phyloP scores from a whole-genome alignment of 805 yeast species.

The Scheffersomyces ergatensis region DNA sequence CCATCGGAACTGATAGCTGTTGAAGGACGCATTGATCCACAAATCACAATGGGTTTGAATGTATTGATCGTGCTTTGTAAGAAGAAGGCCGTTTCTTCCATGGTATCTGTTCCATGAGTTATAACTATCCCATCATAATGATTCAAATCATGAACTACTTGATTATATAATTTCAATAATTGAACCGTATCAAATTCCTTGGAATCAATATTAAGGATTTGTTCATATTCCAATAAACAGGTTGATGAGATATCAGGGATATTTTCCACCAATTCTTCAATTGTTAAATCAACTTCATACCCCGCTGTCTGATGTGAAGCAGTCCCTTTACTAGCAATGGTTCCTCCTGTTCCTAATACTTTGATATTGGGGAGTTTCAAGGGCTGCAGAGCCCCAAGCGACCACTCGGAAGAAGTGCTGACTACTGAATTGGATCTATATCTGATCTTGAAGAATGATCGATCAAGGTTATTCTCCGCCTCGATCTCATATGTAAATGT shows the following conservation, averaged over 20 bases:
- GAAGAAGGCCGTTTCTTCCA: constrained; percentile 67
- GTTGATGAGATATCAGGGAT: constrained; percentile 56
- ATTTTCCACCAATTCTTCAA: constrained; percentile 48
- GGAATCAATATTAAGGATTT: constrained; percentile 60
- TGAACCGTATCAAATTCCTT: constrained; percentile 51
- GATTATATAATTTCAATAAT: constrained; percentile 43
- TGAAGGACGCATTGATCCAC: constrained; percentile 76
- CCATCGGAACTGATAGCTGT: constrained; percentile 71
- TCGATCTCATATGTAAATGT: not conserved
- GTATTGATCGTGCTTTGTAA: constrained; percentile 47
- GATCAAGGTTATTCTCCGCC: not conserved
- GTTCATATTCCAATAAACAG: constrained; percentile 61
- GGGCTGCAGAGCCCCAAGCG: not conserved
- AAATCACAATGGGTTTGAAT: constrained; percentile 58
- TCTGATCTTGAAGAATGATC: constrained; percentile 23
- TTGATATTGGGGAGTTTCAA: constrained; percentile 31
- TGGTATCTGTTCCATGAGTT: constrained; percentile 71
- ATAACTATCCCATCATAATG: constrained; percentile 58
- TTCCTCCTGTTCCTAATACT: constrained; percentile 45
- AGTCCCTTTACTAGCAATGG: constrained; percentile 43
- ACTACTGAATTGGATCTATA: constrained; percentile 32
- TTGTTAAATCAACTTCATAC: constrained; percentile 40
- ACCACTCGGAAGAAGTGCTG: constrained; percentile 7
- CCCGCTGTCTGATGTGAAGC: constrained; percentile 42
- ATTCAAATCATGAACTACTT: constrained; percentile 43